Conservation (phyloP, 805 yeast species). For the Lachancea quebecensis region DNA sequence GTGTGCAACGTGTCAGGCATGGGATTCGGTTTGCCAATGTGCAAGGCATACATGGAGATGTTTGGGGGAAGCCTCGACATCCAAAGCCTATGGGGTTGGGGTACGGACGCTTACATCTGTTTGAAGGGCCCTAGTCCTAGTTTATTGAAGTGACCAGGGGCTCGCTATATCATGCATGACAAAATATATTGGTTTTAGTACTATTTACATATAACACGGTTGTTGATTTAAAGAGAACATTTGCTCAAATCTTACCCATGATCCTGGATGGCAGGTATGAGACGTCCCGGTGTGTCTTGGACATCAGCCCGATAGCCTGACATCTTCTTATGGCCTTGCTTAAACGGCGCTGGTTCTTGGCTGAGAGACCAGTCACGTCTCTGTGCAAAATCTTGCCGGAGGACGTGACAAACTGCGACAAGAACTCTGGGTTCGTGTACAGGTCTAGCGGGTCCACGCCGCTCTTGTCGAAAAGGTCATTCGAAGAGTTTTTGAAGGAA, state of each 20-base stretch:
- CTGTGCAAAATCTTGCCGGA: constrained; percentile 76
- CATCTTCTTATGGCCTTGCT: constrained; percentile 76
- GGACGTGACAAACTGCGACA: constrained; percentile 57
- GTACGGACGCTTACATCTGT: constrained; percentile 67
- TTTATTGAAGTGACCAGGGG: constrained; percentile 3
- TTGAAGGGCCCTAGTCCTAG: constrained; percentile 31
- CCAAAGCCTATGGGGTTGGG: constrained; percentile 69
- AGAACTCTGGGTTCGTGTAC: constrained; percentile 63
- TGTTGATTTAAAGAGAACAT: not conserved
- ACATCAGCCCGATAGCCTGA: constrained; percentile 71
- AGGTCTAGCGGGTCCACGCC: constrained; percentile 63
- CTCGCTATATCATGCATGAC: constrained; percentile 1
- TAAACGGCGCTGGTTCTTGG: constrained; percentile 60
- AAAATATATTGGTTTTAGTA: not conserved
- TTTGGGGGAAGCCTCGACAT: constrained; percentile 65
- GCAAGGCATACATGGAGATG: constrained; percentile 64
- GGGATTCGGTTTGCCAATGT: constrained; percentile 92
- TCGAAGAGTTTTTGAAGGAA: constrained; percentile 18
- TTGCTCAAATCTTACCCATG: constrained; percentile 12
- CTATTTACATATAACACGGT: not conserved
- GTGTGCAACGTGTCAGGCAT: constrained; percentile 79
- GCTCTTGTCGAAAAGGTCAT: constrained; percentile 37
- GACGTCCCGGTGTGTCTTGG: constrained; percentile 62
- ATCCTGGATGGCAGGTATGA: constrained; percentile 35
- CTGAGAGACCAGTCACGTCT: constrained; percentile 59